Conservation (phyloP, 169 alveolate genomes). For the Plasmodium falciparum region DNA sequence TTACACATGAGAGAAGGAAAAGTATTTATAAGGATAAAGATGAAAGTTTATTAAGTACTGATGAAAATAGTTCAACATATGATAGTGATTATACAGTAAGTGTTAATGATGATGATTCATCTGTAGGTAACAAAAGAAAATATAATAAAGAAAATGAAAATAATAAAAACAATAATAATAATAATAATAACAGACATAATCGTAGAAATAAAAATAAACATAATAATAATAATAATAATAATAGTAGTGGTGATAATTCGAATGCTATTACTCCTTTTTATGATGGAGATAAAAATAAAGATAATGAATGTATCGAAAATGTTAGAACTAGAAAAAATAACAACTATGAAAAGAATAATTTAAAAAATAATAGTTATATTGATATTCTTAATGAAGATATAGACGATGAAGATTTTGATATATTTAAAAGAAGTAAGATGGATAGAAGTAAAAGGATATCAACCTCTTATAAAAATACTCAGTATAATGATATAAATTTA, state of each 20-base stretch:
- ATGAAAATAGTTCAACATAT: slow-evolving; percentile 31
- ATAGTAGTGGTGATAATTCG: neutral
- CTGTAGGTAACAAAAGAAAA: neutral
- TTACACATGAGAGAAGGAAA: slow-evolving; percentile 11
- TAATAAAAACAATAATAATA: neutral
- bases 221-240: slow-evolving; percentile 2
- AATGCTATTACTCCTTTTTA: neutral
- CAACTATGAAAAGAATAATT: slow-evolving; percentile 5
- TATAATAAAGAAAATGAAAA: neutral
- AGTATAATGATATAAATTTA: slow-evolving; percentile 17
- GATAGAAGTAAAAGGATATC: slow-evolving; percentile 70
- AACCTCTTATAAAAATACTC: slow-evolving; percentile 2
- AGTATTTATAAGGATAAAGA: neutral
- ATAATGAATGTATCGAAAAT: neutral
- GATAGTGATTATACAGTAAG: slow-evolving; percentile 39
- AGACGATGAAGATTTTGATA: slow-evolving; percentile 75
- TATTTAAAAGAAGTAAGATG: slow-evolving; percentile 46
- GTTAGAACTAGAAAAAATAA: neutral
- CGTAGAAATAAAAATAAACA: slow-evolving; percentile 1
- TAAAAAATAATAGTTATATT: slow-evolving; percentile 40
- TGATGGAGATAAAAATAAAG: neutral
- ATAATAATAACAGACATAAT: slow-evolving; percentile 4
- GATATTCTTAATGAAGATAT: slow-evolving; percentile 44
- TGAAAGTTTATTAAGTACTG: slow-evolving; percentile 15
- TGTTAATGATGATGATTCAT: slow-evolving; percentile 11